These are phyloP conservation scores for Diutina mesorugosa DNA, from an alignment of 1,139 yeast species.

Conservation along the genomic window DNA sequence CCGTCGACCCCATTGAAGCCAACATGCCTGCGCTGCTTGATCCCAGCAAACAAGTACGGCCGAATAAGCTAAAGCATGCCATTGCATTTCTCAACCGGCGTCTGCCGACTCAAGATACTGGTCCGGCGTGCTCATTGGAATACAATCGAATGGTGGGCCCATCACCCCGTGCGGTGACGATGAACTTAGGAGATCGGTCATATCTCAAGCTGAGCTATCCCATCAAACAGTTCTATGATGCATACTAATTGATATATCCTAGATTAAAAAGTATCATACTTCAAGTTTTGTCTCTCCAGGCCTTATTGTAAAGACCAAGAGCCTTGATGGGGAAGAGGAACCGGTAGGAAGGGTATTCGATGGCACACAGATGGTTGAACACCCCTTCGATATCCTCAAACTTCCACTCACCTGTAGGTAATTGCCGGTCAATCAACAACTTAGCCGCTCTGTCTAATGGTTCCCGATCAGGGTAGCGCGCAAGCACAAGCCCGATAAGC, in stretches of 20 bases:
- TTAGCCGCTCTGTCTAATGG: conserved; percentile 54
- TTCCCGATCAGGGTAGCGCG: conserved; percentile 59
- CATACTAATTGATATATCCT: neutral
- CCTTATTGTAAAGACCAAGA: conserved; percentile 54
- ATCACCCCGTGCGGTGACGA: neutral
- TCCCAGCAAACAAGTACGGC: neutral
- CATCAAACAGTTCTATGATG: neutral
- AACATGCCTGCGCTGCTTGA: neutral
- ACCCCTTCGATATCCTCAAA: conserved; percentile 90
- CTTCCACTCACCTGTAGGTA: conserved; percentile 70
- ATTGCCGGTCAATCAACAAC: conserved; percentile 57
- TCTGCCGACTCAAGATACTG: neutral
- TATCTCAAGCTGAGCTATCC: conserved; percentile 1
- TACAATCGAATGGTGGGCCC: neutral
- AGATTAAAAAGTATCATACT: neutral
- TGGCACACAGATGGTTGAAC: conserved; percentile 83
- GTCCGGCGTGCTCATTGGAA: neutral
- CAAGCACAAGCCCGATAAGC: conserved; percentile 65
- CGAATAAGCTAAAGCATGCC: neutral
- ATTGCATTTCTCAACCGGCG: neutral
- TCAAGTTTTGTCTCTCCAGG: neutral
- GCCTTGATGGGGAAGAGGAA: conserved; percentile 90
- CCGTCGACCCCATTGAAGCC: neutral
- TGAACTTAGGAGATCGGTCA: conserved; percentile 1
- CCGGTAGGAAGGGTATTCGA: conserved; percentile 90